Percentiles rank a stretch among this genome's conserved stretches.
Conservation (phyloP, 108 stramenopile species). For the Fragilaria crotonensis region DNA sequence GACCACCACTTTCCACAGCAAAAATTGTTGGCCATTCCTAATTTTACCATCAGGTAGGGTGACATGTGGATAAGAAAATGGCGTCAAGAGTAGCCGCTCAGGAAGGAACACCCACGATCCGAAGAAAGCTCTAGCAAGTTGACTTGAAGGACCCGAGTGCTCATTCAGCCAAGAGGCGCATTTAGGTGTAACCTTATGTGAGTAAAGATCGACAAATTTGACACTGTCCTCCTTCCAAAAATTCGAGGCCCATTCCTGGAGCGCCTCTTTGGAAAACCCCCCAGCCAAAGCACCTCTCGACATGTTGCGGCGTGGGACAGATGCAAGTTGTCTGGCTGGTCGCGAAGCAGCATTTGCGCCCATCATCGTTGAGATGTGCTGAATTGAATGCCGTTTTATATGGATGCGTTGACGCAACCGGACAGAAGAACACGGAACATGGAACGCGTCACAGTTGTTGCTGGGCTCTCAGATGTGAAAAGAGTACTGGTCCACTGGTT, state of each 20-base stretch:
- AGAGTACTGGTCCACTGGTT: no score
- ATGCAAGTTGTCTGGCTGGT: background rate
- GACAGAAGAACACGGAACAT: no score
- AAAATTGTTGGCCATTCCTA: slow-evolving; percentile 8
- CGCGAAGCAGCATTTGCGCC: background rate
- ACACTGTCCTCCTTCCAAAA: slow-evolving; percentile 8
- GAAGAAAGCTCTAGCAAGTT: slow-evolving; percentile 28
- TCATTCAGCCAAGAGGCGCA: slow-evolving; percentile 14
- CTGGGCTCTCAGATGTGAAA: no score
- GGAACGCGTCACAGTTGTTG: no score
- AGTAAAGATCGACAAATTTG: slow-evolving; percentile 30
- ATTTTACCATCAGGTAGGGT: slow-evolving; percentile 6
- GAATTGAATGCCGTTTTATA: no score
- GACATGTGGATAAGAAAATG: slow-evolving; percentile 14
- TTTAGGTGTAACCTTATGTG: slow-evolving; percentile 17
- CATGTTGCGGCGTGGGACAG: background rate
- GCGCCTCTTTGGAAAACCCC: slow-evolving; percentile 22
- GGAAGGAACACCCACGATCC: slow-evolving; percentile 24
- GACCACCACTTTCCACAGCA: slow-evolving; percentile 23
- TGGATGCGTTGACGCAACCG: no score
- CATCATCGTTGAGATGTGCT: no score
- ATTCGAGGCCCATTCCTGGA: slow-evolving; percentile 17
- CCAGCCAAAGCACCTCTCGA: slow-evolving; percentile 7
- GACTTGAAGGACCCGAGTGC: slow-evolving; percentile 22
- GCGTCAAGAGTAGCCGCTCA: slow-evolving; percentile 16